Evolutionary conservation across 192 early-diverging fungal species (phyloP), one percentile per base, ranked within the genome.

Genomic region (Coemansia sp.): DNA sequence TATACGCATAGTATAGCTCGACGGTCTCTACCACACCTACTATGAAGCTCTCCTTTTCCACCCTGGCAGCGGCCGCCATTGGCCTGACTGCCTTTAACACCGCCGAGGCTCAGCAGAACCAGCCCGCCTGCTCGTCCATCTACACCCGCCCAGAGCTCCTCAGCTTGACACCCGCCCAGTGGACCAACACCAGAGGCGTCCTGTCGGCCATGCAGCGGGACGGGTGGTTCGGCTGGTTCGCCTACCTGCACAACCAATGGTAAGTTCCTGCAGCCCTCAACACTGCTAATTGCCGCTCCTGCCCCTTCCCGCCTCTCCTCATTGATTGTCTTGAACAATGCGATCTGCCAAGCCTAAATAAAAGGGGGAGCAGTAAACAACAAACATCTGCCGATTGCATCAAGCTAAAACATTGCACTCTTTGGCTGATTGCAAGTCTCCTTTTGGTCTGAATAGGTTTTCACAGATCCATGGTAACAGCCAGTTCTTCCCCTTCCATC

Each of bases 401-500:
- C 11, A 20, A 33, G 6, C 58, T 38, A 38, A 61, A 38, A 61
- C 34, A 13, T 9, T 38, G 31, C 11, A 49, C 65, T 36, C 31
- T 22, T 50, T 34, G 29, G 0, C 31, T 66, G 29, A 22, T 15
- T 29, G n/a, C 34, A 46, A 44, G 15, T 3, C 41, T 11, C 64
- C 39, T 49, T 18, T 33, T 40, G 12, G 41, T 44, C 15, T 44
- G 15, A 70, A 12, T 74, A 81, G 71, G 69, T 85, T 85, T 64
- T 8, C 58, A 60, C 55, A 65, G 47, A 84, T 87, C 65, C 85
- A 87, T 76, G 76, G 79, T 47, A 75, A 78, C 61, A 74, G 79
- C 63, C 73, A 78, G 75, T 84, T 87, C 78, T 79, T 87, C 73
- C 85, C 85, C 50, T 87, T 84, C 79, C 85, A 87, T 63, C 85